Conservation (phyloP, 805 yeast species). For the Pichia membranifaciens region DNA sequence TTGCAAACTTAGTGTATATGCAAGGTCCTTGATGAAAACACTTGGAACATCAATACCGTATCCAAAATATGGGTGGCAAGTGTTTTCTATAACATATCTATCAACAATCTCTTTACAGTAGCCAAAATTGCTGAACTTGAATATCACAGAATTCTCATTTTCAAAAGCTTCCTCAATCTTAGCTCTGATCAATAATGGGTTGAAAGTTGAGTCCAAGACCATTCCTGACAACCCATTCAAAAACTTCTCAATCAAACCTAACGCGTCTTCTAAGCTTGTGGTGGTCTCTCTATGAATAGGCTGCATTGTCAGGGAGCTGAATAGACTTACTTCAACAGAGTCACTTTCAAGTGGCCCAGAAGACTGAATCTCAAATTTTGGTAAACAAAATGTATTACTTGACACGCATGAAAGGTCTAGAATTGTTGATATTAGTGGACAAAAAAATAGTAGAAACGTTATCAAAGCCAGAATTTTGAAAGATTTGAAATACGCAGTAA, state of each 20-base stretch:
- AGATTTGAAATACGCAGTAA: slow-evolving; percentile 20
- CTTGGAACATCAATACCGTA: slow-evolving; percentile 36
- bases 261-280: background rate
- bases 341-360: background rate
- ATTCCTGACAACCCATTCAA: slow-evolving; percentile 17
- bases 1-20: slow-evolving; percentile 31
- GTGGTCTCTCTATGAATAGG: background rate
- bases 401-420: slow-evolving; percentile 31
- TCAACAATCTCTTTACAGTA: slow-evolving; percentile 35
- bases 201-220: slow-evolving; percentile 41
- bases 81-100: background rate
- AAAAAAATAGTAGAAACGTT: slow-evolving; percentile 22
- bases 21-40: slow-evolving; percentile 45
- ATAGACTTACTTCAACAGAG: background rate
- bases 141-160: slow-evolving; percentile 37
- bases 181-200: slow-evolving; percentile 20
- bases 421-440: slow-evolving; percentile 21
- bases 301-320: background rate
- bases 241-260: background rate
- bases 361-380: slow-evolving; percentile 37
- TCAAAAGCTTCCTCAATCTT: slow-evolving; percentile 36
- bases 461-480: slow-evolving; percentile 21
- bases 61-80: slow-evolving; percentile 11
- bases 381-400: slow-evolving; percentile 31
- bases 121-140: slow-evolving; percentile 41